Evolutionary conservation across 2,329 filamentous ascomycete species (phyloP).

Genomic region (Helotiales sp.): DNA sequence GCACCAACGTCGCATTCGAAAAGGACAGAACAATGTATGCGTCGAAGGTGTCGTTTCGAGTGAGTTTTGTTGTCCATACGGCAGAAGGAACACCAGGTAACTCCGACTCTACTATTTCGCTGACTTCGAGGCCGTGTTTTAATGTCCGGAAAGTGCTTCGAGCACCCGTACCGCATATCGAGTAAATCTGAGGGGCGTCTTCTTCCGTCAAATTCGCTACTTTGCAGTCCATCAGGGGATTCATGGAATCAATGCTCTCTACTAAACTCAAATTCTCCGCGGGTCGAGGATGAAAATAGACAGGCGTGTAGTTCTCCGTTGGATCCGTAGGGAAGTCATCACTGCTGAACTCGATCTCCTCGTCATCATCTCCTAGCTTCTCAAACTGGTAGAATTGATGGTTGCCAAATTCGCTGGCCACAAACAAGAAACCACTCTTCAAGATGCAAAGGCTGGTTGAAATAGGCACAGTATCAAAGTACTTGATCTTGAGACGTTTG

Average conservation of each 20-base stretch:
- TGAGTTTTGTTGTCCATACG: slow-evolving; percentile 94
- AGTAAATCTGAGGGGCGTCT: slow-evolving; percentile 95
- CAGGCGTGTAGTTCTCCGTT: slow-evolving; percentile 68
- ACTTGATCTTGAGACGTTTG: slow-evolving; percentile 84
- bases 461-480: slow-evolving; percentile 93
- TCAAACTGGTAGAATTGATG: slow-evolving; percentile 97
- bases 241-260: slow-evolving; percentile 84
- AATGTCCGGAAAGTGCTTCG: slow-evolving; percentile 88
- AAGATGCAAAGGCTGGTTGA: slow-evolving; percentile 87
- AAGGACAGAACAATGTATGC: slow-evolving; percentile 96
- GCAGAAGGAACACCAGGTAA: slow-evolving; percentile 84
- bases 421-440: slow-evolving; percentile 93
- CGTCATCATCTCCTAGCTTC: slow-evolving; percentile 92
- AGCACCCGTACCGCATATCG: slow-evolving; percentile 84
- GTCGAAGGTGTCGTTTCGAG: slow-evolving; percentile 79
- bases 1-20: slow-evolving; percentile 82
- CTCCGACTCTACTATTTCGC: slow-evolving; percentile 93
- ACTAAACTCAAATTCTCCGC: slow-evolving; percentile 82
- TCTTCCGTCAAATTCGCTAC: slow-evolving; percentile 88
- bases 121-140: slow-evolving; percentile 89
- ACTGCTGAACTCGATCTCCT: slow-evolving; percentile 83
- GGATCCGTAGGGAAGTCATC: slow-evolving; percentile 80
- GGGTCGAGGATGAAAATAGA: slow-evolving; percentile 81
- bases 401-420: slow-evolving; percentile 89
- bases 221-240: slow-evolving; percentile 88